A percentile compares a stretch with the other conserved stretches of the same genome.
Evolutionary conservation across 1,284 basidiomycete species (phyloP).

Genomic region (Leccinum solheimii): DNA sequence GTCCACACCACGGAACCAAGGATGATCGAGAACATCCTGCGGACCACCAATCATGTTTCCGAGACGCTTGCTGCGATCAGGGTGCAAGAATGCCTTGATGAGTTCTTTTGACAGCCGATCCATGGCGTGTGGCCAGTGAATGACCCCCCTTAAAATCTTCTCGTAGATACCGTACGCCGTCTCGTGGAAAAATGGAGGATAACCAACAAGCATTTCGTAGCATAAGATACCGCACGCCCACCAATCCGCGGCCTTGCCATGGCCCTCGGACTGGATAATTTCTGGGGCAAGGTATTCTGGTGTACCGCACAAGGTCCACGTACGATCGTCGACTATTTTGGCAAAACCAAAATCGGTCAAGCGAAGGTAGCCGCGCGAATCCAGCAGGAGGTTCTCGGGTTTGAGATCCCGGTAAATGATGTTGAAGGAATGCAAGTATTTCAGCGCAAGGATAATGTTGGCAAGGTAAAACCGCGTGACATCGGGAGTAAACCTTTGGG

Average conservation of each 20-base stretch:
- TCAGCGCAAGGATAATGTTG: conserved; percentile 93
- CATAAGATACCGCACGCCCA: conserved; percentile 97
- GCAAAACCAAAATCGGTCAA: conserved; percentile 99
- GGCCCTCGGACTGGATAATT: conserved; percentile 95
- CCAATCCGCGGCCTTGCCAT: conserved; percentile 99
- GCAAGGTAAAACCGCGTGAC: conserved; percentile 99
- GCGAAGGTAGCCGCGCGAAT: conserved; percentile 94
- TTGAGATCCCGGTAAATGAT: conserved; percentile 99
- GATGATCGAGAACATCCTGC: conserved; percentile 89
- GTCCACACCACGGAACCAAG: conserved; percentile 94
- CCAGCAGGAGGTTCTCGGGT: conserved; percentile 95
- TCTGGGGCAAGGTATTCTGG: conserved; percentile 97
- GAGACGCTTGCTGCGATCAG: conserved; percentile 90
- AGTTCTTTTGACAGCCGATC: conserved; percentile 74
- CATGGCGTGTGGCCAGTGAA: conserved; percentile 92
- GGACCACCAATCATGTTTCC: conserved; percentile 95
- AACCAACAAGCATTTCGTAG: conserved; percentile 97
- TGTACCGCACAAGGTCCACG: conserved; percentile 98
- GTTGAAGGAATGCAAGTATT: conserved; percentile 96
- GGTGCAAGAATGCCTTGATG: conserved; percentile 87
- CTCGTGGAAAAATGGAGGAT: conserved; percentile 92
- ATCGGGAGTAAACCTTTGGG: conserved; percentile 94
- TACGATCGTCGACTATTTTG: conserved; percentile 97
- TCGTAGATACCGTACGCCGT: conserved; percentile 95
- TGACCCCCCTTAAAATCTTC: conserved; percentile 89